Conservation (phyloP, 1,284 basidiomycete species). For the Fomitopsis pinicola region DNA sequence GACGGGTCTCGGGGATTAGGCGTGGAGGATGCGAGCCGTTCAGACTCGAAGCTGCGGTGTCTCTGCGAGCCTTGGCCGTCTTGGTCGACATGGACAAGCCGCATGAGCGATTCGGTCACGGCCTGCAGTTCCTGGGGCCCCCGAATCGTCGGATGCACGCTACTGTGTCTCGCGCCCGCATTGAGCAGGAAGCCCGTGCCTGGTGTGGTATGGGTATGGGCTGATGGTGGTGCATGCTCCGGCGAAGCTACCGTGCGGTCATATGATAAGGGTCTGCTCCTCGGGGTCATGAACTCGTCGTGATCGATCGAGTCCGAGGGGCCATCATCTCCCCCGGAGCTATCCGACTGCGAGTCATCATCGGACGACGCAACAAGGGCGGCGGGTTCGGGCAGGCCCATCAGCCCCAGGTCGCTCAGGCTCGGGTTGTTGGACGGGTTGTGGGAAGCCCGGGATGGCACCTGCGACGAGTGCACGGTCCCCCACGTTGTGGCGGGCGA, state of each 20-base stretch:
- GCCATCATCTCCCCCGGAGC: not conserved
- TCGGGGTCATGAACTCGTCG: constrained; percentile 4
- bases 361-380: not conserved
- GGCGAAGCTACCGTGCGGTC: constrained; percentile 6
- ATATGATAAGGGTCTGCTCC: constrained; percentile 8
- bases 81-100: constrained; percentile 7
- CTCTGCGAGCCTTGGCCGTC: constrained; percentile 6
- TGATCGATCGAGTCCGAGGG: not conserved
- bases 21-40: constrained; percentile 3
- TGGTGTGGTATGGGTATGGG: not conserved
- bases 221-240: not conserved
- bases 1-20: constrained; percentile 10
- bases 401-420: constrained; percentile 10
- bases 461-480: constrained; percentile 7
- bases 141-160: constrained; percentile 13
- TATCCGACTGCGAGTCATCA: not conserved
- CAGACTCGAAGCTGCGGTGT: constrained; percentile 7
- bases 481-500: constrained; percentile 22
- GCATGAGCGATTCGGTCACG: constrained; percentile 14
- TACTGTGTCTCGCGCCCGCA: constrained; percentile 5
- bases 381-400: constrained; percentile 2
- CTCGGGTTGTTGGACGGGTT: constrained; percentile 15
- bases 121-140: constrained; percentile 17
- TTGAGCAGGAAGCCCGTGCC: not conserved
- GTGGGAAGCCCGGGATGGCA: constrained; percentile 6